Conservation (phyloP, 306 rosid genomes). For the Inga oerstediana region DNA sequence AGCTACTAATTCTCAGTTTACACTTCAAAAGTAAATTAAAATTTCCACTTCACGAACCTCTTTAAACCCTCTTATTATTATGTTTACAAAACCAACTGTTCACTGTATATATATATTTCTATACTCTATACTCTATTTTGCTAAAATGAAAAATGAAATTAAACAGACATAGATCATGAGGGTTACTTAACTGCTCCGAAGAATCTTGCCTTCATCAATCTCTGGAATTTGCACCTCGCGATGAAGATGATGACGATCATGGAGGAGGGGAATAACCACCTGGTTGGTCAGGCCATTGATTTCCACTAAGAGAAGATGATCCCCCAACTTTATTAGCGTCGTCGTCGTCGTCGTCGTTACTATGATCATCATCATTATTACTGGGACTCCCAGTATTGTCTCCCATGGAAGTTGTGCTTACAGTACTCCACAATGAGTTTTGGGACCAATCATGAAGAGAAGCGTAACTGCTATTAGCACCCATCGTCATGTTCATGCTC, state of each 20-base stretch:
- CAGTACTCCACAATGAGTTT: slow-evolving; percentile 49
- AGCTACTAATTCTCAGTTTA: slow-evolving; percentile 3
- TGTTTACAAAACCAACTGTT: not conserved
- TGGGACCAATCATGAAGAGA: slow-evolving; percentile 43
- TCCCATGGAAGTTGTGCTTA: slow-evolving; percentile 33
- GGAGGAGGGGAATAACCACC: slow-evolving; percentile 48
- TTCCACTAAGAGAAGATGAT: slow-evolving; percentile 35
- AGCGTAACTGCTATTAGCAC: not conserved
- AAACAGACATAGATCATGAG: not conserved
- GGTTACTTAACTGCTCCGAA: slow-evolving; percentile 17
- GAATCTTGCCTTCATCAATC: not conserved
- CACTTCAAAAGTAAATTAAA: not conserved
- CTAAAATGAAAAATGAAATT: slow-evolving; percentile 5
- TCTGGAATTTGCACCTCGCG: not conserved
- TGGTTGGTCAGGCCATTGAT: slow-evolving; percentile 50
- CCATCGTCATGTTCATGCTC: not conserved
- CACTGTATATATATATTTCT: not conserved
- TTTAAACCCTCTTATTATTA: not conserved
- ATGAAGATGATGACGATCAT: slow-evolving; percentile 37
- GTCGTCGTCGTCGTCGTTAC: not conserved
- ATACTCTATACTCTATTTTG: not conserved
- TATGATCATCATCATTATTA: not conserved
- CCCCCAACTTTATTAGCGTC: not conserved
- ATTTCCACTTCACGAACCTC: slow-evolving; percentile 25
- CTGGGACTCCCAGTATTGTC: slow-evolving; percentile 13